Percentiles rank a stretch among this genome's conserved stretches.
phyloP scores from a whole-genome alignment of 164 flowering plant genomes.

The Taxillus chinensis region DNA sequence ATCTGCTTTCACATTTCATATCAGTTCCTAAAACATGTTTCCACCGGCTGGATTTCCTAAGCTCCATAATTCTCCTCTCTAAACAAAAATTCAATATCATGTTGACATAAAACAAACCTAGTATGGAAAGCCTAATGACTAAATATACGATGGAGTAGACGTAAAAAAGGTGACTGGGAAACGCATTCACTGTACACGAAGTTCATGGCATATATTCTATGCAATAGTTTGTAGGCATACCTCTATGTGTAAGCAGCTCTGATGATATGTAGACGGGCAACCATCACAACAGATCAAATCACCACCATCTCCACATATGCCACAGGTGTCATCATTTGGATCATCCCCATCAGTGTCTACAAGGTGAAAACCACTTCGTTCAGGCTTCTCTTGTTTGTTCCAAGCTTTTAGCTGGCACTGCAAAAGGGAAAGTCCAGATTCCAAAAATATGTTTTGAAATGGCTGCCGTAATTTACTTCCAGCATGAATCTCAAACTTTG shows the following conservation, averaged over 20 bases:
- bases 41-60: too few relatives aligned
- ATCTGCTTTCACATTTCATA: too few relatives aligned
- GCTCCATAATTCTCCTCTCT: too few relatives aligned
- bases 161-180: background rate
- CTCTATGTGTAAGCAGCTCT: conserved; percentile 72
- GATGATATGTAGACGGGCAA: conserved; percentile 96
- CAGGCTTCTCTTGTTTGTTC: conserved; percentile 56
- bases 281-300: conserved; percentile 97
- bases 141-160: too few relatives aligned
- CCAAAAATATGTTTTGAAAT: conserved; percentile 56
- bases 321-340: conserved; percentile 99
- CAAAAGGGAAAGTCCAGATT: conserved; percentile 66
- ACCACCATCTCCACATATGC: conserved; percentile 96
- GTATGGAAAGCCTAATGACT: too few relatives aligned
- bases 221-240: conserved; percentile 22
- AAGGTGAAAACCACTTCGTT: conserved; percentile 33
- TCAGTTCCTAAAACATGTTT: too few relatives aligned
- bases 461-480: conserved; percentile 86
- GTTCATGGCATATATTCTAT: background rate
- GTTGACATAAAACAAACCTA: too few relatives aligned
- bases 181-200: background rate
- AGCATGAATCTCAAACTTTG: conserved; percentile 96
- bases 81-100: too few relatives aligned
- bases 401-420: conserved; percentile 89
- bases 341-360: conserved; percentile 65